Conservation (phyloP, 2,329 filamentous ascomycete species). For the Zasmidium citrigriseum region DNA sequence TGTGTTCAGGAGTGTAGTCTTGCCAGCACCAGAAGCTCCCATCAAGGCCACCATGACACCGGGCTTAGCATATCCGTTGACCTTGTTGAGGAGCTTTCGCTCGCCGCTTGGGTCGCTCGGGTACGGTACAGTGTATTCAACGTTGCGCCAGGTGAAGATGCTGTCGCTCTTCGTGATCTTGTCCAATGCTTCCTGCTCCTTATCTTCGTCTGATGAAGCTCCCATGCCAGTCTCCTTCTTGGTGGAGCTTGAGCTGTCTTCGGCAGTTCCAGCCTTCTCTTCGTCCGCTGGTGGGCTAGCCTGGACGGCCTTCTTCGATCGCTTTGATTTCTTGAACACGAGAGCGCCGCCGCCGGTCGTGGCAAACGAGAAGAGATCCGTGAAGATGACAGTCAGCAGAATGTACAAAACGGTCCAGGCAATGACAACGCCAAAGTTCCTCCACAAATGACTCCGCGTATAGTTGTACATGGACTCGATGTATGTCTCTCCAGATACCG, state of each 20-base stretch:
- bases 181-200: slow-evolving; percentile 45
- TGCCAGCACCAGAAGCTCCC: slow-evolving; percentile 79
- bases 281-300: slow-evolving; percentile 54
- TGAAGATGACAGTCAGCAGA: slow-evolving; percentile 67
- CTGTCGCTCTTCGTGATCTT: slow-evolving; percentile 59
- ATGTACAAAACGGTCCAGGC: slow-evolving; percentile 76
- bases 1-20: slow-evolving; percentile 80
- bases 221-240: slow-evolving; percentile 31
- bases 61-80: slow-evolving; percentile 77
- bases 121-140: slow-evolving; percentile 73
- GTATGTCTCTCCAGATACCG: slow-evolving; percentile 58
- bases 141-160: slow-evolving; percentile 70
- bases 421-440: slow-evolving; percentile 77
- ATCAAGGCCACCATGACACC: slow-evolving; percentile 79
- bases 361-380: slow-evolving; percentile 67
- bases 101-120: slow-evolving; percentile 61
- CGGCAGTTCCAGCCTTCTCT: slow-evolving; percentile 51
- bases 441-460: slow-evolving; percentile 60
- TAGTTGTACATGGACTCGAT: slow-evolving; percentile 59
- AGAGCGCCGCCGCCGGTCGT: slow-evolving; percentile 66
- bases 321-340: slow-evolving; percentile 70
- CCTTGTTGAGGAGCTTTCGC: too few relatives aligned
- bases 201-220: slow-evolving; percentile 31
- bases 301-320: slow-evolving; percentile 56
- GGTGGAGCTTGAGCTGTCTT: slow-evolving; percentile 35